Evolutionary conservation across 192 early-diverging fungal genomes (phyloP), one percentile per base, ranked within the genome.

Genomic region (Pecoramyces ruminantium): DNA sequence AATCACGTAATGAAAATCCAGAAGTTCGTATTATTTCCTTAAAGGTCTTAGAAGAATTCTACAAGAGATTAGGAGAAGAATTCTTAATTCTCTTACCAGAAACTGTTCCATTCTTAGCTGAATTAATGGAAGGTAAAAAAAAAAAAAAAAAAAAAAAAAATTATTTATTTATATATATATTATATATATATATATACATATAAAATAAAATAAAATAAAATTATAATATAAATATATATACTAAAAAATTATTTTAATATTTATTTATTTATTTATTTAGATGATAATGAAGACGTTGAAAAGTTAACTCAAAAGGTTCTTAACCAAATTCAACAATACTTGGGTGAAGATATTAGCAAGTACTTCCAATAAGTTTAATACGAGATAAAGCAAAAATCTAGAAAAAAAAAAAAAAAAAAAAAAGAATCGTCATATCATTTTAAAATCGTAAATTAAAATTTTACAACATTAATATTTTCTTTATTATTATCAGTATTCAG

Each of bases 101-200:
- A 85, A 97, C 95, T 42, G 94, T 99, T 78, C 95, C 97, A 12
- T 93, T 93, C 83, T 84, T 99, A 83, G 95, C 95, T 2, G 97
- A 99, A 86, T 84, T 98, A 30, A 92, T 97, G 93, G 97, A 99
- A 85, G 95, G 85, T 86, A 77, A 9, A 79, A 79, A 27, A 78
- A 21, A 30, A 11, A 16, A 30, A 13, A 39, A 39, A 77, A 13
- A 81, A 79, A 27, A 81, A 21, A 30, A n/a, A 16, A 77, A 0
- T 51, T 83, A 14, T 38, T 81, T 81, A 77, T 13, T 30, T 83
- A 16, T 82, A 21, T 27, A 11, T 42, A 30, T 81, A 29, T 82
- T 27, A n/a, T 28, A n/a, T n/a, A n/a, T n/a, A n/a, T n/a, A n/a
- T n/a, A n/a, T n/a, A n/a, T n/a, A n/a, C n/a, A n/a, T n/a, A n/a